phyloP scores from a whole-genome alignment of 2,329 filamentous ascomycete genomes.

The Monilinia fructicola region DNA sequence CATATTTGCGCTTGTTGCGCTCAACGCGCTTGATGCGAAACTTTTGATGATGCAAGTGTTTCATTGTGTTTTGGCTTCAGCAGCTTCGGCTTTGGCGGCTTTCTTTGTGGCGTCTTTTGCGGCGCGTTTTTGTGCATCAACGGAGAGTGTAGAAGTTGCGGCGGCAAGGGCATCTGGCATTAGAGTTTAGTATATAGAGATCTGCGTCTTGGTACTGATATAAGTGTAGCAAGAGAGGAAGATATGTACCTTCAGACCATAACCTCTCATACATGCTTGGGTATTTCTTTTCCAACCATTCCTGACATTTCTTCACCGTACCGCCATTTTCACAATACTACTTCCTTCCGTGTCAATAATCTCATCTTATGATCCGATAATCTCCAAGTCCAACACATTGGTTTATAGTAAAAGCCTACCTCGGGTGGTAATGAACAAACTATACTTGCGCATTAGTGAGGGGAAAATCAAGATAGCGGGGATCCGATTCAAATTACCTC shows the following conservation, averaged over 20 bases:
- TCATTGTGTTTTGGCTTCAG: conserved; percentile 78
- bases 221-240: not conserved
- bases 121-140: conserved; percentile 91
- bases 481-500: conserved; percentile 34
- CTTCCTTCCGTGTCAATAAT: conserved; percentile 31
- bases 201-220: not conserved
- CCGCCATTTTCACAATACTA: conserved; percentile 99
- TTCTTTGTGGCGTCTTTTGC: conserved; percentile 97
- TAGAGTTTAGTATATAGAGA: not conserved
- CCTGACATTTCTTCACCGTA: conserved; percentile 93
- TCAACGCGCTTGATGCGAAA: conserved; percentile 94
- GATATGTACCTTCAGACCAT: conserved; percentile 75
- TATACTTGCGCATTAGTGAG: conserved; percentile 38
- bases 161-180: conserved; percentile 72
- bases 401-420: conserved; percentile 45
- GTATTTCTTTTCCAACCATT: conserved; percentile 82
- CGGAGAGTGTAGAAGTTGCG: conserved; percentile 79
- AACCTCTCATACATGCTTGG: conserved; percentile 72
- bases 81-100: conserved; percentile 86
- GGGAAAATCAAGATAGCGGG: conserved; percentile 26
- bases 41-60: conserved; percentile 75
- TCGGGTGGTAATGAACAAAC: conserved; percentile 66
- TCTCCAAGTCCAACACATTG: not conserved
- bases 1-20: conserved; percentile 95
- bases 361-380: not conserved